Evolutionary conservation across 164 flowering plant genomes (phyloP).

Genomic region (Piper longum): DNA sequence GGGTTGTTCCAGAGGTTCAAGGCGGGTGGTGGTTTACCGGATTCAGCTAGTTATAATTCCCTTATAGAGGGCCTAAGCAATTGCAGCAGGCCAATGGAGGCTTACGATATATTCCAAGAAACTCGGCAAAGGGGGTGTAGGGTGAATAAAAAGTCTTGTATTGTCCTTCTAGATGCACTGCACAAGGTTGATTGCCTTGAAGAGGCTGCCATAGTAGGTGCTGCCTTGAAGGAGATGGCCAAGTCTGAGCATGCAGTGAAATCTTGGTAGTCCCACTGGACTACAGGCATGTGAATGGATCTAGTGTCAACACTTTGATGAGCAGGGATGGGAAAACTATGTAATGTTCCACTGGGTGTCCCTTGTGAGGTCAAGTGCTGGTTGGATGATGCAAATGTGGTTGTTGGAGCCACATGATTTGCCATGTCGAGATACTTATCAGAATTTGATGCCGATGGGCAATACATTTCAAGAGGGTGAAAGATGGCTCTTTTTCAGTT

Average conservation of each 20-base stretch:
- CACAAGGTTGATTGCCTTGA: constrained; percentile 79
- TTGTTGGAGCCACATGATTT: too few relatives aligned
- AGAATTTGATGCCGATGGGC: too few relatives aligned
- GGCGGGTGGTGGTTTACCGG: constrained; percentile 62
- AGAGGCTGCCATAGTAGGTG: constrained; percentile 89
- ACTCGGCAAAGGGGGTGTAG: constrained; percentile 53
- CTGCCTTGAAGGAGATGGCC: constrained; percentile 68
- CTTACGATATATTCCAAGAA: constrained; percentile 65
- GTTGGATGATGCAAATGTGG: too few relatives aligned
- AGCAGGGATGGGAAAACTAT: too few relatives aligned
- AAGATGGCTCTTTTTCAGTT: too few relatives aligned
- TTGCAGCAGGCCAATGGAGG: constrained; percentile 53
- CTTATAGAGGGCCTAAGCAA: constrained; percentile 71
- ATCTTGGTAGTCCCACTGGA: constrained; percentile 3
- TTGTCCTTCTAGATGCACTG: constrained; percentile 67
- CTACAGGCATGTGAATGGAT: background rate
- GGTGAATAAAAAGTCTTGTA: constrained; percentile 55
- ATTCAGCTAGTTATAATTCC: constrained; percentile 69
- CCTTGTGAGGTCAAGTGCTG: too few relatives aligned
- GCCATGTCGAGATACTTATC: too few relatives aligned
- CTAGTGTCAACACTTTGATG: too few relatives aligned
- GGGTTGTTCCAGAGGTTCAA: constrained; percentile 58
- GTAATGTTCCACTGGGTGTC: too few relatives aligned
- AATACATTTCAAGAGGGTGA: too few relatives aligned
- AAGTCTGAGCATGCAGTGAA: constrained; percentile 73